Conservation (phyloP, 2,329 filamentous ascomycete genomes). For the Sordariomycetes sp. region DNA sequence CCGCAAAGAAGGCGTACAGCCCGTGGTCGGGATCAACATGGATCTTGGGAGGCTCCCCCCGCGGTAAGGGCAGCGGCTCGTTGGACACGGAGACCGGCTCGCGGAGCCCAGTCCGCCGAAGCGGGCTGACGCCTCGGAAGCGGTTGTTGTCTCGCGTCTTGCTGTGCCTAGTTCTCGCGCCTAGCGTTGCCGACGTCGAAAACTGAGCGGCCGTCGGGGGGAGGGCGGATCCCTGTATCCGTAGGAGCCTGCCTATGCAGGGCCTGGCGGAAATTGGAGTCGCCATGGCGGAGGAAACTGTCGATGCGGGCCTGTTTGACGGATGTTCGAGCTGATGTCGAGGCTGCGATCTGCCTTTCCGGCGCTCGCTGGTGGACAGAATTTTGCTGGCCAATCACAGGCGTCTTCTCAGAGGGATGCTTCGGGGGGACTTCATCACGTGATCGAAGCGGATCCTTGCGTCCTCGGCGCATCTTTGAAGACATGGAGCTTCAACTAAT, state of each 20-base stretch:
- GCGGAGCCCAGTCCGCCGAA: constrained; percentile 66
- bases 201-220: constrained; percentile 21
- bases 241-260: constrained; percentile 4
- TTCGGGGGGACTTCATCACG: background rate
- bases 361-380: background rate
- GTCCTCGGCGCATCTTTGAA: background rate
- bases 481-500: no score
- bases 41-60: constrained; percentile 47
- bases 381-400: constrained; percentile 5
- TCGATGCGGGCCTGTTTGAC: background rate
- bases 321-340: background rate
- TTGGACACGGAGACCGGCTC: constrained; percentile 65
- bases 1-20: constrained; percentile 85
- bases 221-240: background rate
- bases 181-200: constrained; percentile 41
- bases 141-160: constrained; percentile 65
- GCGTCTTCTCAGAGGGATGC: background rate
- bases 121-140: constrained; percentile 68
- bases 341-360: background rate
- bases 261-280: constrained; percentile 1
- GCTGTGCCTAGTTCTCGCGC: constrained; percentile 24
- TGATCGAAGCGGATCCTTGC: background rate
- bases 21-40: constrained; percentile 66
- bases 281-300: constrained; percentile 1
- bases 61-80: constrained; percentile 63